These are phyloP conservation scores for Phytophthora citricola DNA, from an alignment of 352 stramenopile genomes.

Conservation along the genomic window DNA sequence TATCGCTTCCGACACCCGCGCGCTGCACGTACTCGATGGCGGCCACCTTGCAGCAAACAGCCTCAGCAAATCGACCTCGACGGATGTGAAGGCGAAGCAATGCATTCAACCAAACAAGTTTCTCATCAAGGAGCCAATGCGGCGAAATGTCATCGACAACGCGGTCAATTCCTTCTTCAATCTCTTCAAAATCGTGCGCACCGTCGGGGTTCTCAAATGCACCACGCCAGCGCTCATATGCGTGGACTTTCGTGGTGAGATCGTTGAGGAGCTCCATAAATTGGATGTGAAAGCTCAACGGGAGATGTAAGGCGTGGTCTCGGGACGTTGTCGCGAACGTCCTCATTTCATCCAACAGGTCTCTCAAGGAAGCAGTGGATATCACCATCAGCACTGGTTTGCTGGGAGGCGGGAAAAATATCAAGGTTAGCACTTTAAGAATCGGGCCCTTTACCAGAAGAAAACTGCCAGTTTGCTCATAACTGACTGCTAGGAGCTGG, in stretches of 20 bases:
- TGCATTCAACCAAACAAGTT: conserved; percentile 65
- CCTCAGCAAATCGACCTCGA: conserved; percentile 57
- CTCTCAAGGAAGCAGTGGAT: conserved; percentile 41
- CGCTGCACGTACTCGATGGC: conserved; percentile 49
- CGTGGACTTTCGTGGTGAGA: conserved; percentile 59
- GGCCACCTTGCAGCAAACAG: conserved; percentile 62
- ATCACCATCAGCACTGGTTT: conserved; percentile 4
- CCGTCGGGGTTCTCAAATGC: conserved; percentile 35
- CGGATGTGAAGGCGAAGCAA: conserved; percentile 59
- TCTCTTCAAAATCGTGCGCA: conserved; percentile 56
- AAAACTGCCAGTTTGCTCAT: conserved; percentile 72
- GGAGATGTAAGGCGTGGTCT: conserved; percentile 19
- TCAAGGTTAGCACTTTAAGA: conserved; percentile 49
- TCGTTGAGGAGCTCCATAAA: conserved; percentile 58
- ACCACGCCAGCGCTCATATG: conserved; percentile 61
- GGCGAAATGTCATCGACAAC: conserved; percentile 62
- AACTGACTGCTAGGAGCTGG: conserved; percentile 56
- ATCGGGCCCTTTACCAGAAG: conserved; percentile 55
- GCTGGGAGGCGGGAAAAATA: conserved; percentile 47
- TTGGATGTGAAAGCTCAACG: conserved; percentile 50
- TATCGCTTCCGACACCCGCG: conserved; percentile 1
- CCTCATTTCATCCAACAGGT: conserved; percentile 66
- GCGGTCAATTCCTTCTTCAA: conserved; percentile 68
- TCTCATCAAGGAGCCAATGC: conserved; percentile 65
- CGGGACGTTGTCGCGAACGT: conserved; percentile 30